These are phyloP conservation scores for Exophiala sp. DNA, from an alignment of 2,329 filamentous ascomycete genomes.

Conservation along the genomic window DNA sequence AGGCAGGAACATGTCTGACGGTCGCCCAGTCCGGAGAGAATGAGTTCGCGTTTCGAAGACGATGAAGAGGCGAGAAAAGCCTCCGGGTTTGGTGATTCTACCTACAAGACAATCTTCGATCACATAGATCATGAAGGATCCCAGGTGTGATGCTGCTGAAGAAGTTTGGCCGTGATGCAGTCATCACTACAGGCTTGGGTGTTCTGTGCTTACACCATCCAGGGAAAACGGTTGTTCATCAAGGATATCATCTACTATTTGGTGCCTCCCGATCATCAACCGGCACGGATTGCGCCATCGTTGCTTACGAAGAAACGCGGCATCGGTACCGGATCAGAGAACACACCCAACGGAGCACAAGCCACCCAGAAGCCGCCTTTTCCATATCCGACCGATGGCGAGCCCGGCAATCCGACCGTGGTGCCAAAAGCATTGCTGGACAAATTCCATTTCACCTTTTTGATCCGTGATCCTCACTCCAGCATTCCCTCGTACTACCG, in stretches of 20 bases:
- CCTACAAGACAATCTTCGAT: slow-evolving; percentile 62
- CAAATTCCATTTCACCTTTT: slow-evolving; percentile 88
- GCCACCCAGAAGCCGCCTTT: slow-evolving; percentile 42
- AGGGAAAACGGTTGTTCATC: slow-evolving; percentile 93
- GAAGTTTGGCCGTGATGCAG: slow-evolving; percentile 30
- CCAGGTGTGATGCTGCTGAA: slow-evolving; percentile 55
- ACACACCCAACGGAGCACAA: slow-evolving; percentile 31
- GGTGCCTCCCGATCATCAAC: slow-evolving; percentile 64
- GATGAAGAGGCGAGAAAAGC: slow-evolving; percentile 50
- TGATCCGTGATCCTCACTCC: slow-evolving; percentile 90
- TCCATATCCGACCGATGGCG: slow-evolving; percentile 53
- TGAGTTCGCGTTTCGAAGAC: slow-evolving; percentile 70
- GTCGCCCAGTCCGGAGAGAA: slow-evolving; percentile 68
- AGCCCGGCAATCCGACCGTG: slow-evolving; percentile 76
- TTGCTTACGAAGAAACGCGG: slow-evolving; percentile 55
- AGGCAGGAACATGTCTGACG: slow-evolving; percentile 14
- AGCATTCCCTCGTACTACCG: slow-evolving; percentile 92
- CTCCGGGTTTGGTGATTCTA: slow-evolving; percentile 42
- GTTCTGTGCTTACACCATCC: slow-evolving; percentile 37
- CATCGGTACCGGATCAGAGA: slow-evolving; percentile 47
- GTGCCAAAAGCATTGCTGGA: slow-evolving; percentile 67
- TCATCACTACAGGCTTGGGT: slow-evolving; percentile 7
- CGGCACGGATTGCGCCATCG: slow-evolving; percentile 70
- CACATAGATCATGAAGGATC: slow-evolving; percentile 64
- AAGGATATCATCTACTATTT: slow-evolving; percentile 97